Base-by-base conservation (phyloP, 1,284 basidiomycete species). In the Trametes polyzona region DNA sequence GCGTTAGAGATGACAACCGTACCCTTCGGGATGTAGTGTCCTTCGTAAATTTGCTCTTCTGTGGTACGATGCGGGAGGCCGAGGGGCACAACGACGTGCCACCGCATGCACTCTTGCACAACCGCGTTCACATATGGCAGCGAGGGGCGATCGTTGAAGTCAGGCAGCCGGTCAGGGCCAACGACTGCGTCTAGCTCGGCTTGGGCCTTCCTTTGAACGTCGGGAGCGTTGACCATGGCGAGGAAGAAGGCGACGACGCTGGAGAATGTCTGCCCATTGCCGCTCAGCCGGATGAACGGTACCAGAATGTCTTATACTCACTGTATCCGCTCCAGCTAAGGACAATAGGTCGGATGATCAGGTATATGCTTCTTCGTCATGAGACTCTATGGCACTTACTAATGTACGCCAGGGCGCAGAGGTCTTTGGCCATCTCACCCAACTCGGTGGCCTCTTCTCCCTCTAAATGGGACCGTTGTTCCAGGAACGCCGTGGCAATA, bases 231-330 rank as follows among this genome's bases (percentile, higher is more conserved):
- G 5, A 58, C 50, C 62, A 72, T 70, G 14, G 64, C 67, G 2
- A 58, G 52, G 39, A 71, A 64, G 37, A 71, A 64, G 7, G 61
- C 58, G 8, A 57, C 41, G 24, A 67, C 48, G 5, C 63, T 37
- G 4, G 63, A 55, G 9, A 63, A 52, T 10, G 66, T 68, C 70
- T 72, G 21, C n/a, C n/a, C n/a, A n/a, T n/a, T n/a, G n/a, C n/a
- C n/a, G n/a, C n/a, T n/a, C n/a, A n/a, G n/a, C n/a, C n/a, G n/a
- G n/a, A n/a, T n/a, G n/a, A n/a, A n/a, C n/a, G n/a, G n/a, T n/a
- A n/a, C n/a, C n/a, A n/a, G n/a, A n/a, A n/a, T n/a, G n/a, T n/a
- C n/a, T n/a, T n/a, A n/a, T n/a, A n/a, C n/a, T n/a, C n/a, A n/a
- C n/a, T n/a, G n/a, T n/a, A n/a, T n/a, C n/a, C n/a, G n/a, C n/a